phyloP scores from a whole-genome alignment of 441 rosid genomes.

The Syzygium syzygioides region DNA sequence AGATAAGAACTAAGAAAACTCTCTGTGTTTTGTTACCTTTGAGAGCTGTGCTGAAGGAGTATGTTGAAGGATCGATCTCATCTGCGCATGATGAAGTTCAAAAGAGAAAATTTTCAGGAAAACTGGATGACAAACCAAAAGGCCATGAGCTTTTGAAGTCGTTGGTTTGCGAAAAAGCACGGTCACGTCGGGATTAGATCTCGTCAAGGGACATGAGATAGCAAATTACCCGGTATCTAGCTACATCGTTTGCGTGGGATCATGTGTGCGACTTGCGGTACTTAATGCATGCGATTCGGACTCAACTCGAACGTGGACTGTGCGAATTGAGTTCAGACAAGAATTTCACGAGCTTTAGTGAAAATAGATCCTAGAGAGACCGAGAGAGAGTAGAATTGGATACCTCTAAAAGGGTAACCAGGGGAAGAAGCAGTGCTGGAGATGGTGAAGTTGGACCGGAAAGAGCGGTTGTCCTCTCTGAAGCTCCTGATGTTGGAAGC shows the following conservation, averaged over 20 bases:
- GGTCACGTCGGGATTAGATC: not conserved
- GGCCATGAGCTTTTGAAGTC: not conserved
- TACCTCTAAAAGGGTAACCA: constrained; percentile 63
- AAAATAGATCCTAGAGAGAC: not conserved
- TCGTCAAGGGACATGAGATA: not conserved
- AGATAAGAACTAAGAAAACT: not conserved
- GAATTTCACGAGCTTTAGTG: not conserved
- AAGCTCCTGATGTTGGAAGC: constrained; percentile 73
- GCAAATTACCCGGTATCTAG: not conserved
- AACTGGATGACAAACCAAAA: not conserved
- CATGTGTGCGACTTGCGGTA: not conserved
- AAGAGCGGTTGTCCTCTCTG: constrained; percentile 69
- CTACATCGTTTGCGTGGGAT: not conserved
- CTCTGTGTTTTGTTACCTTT: constrained; percentile 36
- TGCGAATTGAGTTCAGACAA: not conserved
- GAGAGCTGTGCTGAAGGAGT: constrained; percentile 80
- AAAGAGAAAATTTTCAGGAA: not conserved
- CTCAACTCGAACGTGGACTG: not conserved
- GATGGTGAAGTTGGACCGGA: constrained; percentile 58
- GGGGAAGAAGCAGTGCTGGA: constrained; percentile 99
- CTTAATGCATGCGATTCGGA: not conserved
- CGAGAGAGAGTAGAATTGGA: not conserved
- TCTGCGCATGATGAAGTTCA: constrained; percentile 29
- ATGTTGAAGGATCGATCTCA: constrained; percentile 87
- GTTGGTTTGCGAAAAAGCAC: not conserved